Percentiles rank a stretch among this genome's conserved stretches.
Conservation (phyloP, 2,329 filamentous ascomycete species). For the Colletotrichum sojae region DNA sequence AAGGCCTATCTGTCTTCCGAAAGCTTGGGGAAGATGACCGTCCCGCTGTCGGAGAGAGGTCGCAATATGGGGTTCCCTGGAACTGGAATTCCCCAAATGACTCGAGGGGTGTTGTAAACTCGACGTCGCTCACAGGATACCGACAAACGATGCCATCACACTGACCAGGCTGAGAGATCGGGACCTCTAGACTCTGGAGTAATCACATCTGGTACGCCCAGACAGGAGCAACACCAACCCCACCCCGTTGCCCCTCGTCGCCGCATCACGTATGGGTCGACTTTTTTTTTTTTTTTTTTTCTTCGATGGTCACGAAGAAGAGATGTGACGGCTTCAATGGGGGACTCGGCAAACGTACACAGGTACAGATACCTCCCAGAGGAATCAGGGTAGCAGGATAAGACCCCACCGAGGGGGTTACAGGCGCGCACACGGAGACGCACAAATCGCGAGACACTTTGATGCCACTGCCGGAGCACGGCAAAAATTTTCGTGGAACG, state of each 20-base stretch:
- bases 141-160: conserved; percentile 35
- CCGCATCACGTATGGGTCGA: conserved; percentile 32
- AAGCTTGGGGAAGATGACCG: conserved; percentile 34
- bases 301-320: conserved; percentile 20
- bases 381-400: conserved; percentile 11
- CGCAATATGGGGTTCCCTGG: conserved; percentile 29
- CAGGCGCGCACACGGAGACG: conserved; percentile 33
- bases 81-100: conserved; percentile 34
- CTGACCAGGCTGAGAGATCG: conserved; percentile 23
- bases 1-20: conserved; percentile 32
- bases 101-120: conserved; percentile 37
- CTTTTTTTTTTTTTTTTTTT: conserved; percentile 4
- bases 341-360: conserved; percentile 5
- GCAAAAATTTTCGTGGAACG: conserved; percentile 21
- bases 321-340: conserved; percentile 27
- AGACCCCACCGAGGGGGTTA: conserved; percentile 29
- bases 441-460: conserved; percentile 22
- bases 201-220: background rate
- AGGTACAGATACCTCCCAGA: conserved; percentile 36
- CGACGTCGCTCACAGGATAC: conserved; percentile 36
- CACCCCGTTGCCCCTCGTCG: conserved; percentile 36
- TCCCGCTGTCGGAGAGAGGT: conserved; percentile 33
- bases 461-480: conserved; percentile 19
- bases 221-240: conserved; percentile 26
- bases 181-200: conserved; percentile 17